phyloP scores from a whole-genome alignment of 352 stramenopile species.

The Thalassiosira pacifica region DNA sequence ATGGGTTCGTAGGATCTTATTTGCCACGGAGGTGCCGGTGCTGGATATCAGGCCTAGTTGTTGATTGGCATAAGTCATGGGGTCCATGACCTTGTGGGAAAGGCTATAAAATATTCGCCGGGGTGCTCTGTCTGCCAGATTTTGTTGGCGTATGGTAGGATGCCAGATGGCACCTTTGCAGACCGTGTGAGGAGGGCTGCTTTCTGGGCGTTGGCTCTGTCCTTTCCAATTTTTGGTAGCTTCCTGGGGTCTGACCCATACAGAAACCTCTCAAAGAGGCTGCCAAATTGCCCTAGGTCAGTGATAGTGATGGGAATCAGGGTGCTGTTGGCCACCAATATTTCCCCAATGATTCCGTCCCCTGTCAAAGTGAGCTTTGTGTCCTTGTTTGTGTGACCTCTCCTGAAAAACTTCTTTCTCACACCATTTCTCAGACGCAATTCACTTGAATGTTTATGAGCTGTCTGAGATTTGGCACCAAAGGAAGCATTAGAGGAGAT shows the following conservation, averaged over 20 bases:
- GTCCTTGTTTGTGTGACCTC: no score
- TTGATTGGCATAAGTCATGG: slow-evolving; percentile 1
- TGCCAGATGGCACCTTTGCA: slow-evolving; percentile 2
- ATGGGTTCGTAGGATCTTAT: background rate
- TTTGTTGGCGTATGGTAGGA: background rate
- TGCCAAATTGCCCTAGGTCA: background rate
- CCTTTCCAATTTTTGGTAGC: background rate
- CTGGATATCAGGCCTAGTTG: background rate
- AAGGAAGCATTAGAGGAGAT: slow-evolving; percentile 8
- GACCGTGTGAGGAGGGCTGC: background rate
- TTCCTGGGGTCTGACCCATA: background rate
- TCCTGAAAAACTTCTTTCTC: no score
- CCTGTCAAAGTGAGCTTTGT: no score
- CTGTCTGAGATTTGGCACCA: background rate
- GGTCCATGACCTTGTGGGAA: background rate
- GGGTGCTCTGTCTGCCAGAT: slow-evolving; percentile 11
- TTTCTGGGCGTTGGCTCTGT: background rate
- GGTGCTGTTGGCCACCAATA: background rate
- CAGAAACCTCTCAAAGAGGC: background rate
- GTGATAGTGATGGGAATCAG: slow-evolving; percentile 7
- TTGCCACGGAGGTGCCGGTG: background rate
- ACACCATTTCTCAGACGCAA: no score
- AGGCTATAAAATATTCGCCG: background rate
- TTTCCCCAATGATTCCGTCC: background rate
- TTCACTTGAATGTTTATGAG: background rate